Evolutionary conservation across 2,329 filamentous ascomycete species (phyloP), one percentile per base, ranked within the genome.

Genomic region (Amauroascus niger): DNA sequence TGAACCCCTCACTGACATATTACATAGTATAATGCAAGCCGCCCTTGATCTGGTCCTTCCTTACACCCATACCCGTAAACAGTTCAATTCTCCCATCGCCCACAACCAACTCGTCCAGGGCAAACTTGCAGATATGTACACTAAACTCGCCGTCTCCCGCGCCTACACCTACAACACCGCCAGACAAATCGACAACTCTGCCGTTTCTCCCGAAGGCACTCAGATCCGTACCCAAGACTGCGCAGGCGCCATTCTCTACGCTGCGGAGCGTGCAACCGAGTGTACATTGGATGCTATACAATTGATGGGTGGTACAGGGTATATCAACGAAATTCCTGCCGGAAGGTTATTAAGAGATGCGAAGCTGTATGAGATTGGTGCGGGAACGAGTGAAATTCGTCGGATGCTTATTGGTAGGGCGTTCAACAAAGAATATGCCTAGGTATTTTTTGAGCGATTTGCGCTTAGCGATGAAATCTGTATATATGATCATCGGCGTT

Each of bases 41-140:
- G 79, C 85, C 4, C 79, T 97, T 44, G 90, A 97, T 70, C 79
- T 91, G 8, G 82, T 86, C 1, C 78, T 97, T 40, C 93, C 93
- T 0, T 98, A 94, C 66, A 84, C 85, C 1, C 93, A 98, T 70
- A 81, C 86, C 62, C 81, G 93, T 53, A 87, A 85, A 69, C 93
- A 98, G 71, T 98, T 98, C 67, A 85, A 84, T 52, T 74, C 70
- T 6, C 91, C 91, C 1, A 87, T 97, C 59, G 91, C 87, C 0
- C 85, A 93, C 62, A 95, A 95, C 69, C 93, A 98, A 70, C 78
- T 97, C 58, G 79, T 97, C 20, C 93, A 97, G 71, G 91, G 87
- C 54, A 91, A 90, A 67, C 78, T 97, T 44, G 89, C 93, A 53
- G 90, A 97, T 69, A 96, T 98, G 90, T 94, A 97, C 73, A 96